Evolutionary conservation across 2,329 filamentous ascomycete genomes (phyloP), one percentile per base, ranked within the genome.

Genomic region (Hyphodiscus sp.): DNA sequence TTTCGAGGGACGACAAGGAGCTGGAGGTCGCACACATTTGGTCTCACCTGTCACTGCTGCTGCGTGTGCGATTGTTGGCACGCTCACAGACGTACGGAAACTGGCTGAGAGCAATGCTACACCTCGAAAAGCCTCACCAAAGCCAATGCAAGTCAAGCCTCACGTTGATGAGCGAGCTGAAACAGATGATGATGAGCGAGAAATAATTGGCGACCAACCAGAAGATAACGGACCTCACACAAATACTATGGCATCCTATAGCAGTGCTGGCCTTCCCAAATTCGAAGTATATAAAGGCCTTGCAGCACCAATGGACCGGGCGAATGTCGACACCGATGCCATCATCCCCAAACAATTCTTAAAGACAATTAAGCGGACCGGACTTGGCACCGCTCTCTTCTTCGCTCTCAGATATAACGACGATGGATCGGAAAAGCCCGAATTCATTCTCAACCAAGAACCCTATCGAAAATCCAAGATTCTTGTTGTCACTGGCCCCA

Each of bases 331-430:
- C 75, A 99, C 94, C n/a, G 94, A 99, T 67, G 92, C 92, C 68
- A 96, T 97, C 72, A 99, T 99, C 63, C 94, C 94, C 60, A 99
- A 99, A 74, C 94, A 99, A 71, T 99, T 97, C 76, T 81, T 99
- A 60, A 99, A 97, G 78, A 99, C 94, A 42, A 97, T 97, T 74
- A 97, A 97, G 80, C 89, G 94, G 55, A 95, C 92, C 1, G 94
- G 94, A 60, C 87, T 99, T 10, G 91, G 91, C 54, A 80, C 76
- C 20, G 92, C 92, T 41, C 82, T 95, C 50, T 99, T 99, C 79
- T 82, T 91, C 70, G 85, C 82, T 59, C 85, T 90, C 73, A 85
- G 94, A 51, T 96, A 83, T 73, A 82, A 87, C 61, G 72, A 81
- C 10, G 85, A 89, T 63, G 87, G 86, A 58, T 76, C 78, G 19